Evolutionary conservation across 805 yeast species (phyloP), one percentile per base, ranked within the genome.

Genomic region (Metschnikowia cerradonensis): DNA sequence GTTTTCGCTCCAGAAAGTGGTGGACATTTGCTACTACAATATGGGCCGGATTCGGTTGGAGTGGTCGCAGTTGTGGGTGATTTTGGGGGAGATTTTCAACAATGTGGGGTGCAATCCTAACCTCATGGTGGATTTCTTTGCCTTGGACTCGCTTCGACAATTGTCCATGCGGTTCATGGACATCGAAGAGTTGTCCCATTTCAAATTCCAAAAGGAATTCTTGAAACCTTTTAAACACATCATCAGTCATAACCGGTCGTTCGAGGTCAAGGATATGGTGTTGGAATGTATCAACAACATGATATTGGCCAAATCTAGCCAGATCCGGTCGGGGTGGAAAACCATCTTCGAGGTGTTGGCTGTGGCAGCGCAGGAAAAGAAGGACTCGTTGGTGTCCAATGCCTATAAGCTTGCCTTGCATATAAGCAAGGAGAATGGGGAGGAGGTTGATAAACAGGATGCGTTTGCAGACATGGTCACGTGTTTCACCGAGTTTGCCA

Each of bases 21-120:
- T 94, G 47, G 99, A 95, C 68, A 96, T 94, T 40, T 92, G 97
- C 69, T 92, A 94, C 68, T 94, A 95, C 73, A 95, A 95, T 66
- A 94, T 94, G 97, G 83, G 83, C 46, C 87, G 99, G 73, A 91
- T 94, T 60, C 82, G 96, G 67, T 84, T 94, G 54, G 97, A 95
- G 69, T 94, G 99, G 97, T 82, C 96, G 5, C 92, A 89, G 49
- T 76, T 94, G 52, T 94, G 99, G 99, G 81, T 87, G 14, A 86
- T 88, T 8, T 88, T 94, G 88, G 96, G 96, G 14, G 88, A 81
- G 51, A 88, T 88, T 40, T 94, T 94, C 71, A 88, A 89, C 57
- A 80, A 76, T 44, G 91, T 90, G 56, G 96, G 96, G 2, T 84
- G 95, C 52, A 87, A 88, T 63, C 69, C 81, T 37, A 92, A 91